Conservation (phyloP, 2,329 filamentous ascomycete species). For the Trichophyton schoenleinii region DNA sequence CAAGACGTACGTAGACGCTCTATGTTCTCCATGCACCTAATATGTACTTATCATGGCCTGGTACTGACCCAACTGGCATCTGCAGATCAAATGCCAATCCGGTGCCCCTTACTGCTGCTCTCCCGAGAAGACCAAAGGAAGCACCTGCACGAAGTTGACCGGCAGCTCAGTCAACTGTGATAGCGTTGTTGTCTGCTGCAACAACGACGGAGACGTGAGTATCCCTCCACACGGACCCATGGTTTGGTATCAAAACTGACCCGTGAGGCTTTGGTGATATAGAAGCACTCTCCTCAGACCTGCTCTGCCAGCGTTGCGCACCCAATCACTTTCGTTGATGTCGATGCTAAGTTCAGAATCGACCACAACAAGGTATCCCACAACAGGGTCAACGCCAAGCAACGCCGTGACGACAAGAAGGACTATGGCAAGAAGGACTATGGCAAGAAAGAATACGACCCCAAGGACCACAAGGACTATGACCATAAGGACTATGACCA, state of each 20-base stretch:
- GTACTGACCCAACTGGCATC: neutral
- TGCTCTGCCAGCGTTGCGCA: neutral
- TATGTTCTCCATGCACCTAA: neutral
- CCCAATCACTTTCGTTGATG: neutral
- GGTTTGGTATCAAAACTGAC: neutral
- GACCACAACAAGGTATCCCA: neutral
- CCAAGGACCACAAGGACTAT: neutral
- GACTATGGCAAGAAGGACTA: neutral
- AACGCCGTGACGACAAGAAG: neutral
- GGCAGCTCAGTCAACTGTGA: neutral
- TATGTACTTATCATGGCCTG: neutral
- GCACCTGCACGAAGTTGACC: neutral
- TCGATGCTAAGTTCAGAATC: neutral
- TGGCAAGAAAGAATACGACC: neutral
- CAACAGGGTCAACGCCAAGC: neutral
- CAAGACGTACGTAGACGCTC: neutral
- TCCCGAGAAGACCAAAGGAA: neutral
- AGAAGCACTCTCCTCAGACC: neutral
- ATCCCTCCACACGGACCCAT: neutral
- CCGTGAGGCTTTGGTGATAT: neutral
- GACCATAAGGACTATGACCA: neutral
- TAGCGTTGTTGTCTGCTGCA: conserved; percentile 2
- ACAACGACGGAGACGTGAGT: neutral
- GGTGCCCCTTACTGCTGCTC: conserved; percentile 1
- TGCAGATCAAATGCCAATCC: neutral